phyloP scores from a whole-genome alignment of 495 filamentous ascomycete genomes.

The Venustampulla echinocandica region DNA sequence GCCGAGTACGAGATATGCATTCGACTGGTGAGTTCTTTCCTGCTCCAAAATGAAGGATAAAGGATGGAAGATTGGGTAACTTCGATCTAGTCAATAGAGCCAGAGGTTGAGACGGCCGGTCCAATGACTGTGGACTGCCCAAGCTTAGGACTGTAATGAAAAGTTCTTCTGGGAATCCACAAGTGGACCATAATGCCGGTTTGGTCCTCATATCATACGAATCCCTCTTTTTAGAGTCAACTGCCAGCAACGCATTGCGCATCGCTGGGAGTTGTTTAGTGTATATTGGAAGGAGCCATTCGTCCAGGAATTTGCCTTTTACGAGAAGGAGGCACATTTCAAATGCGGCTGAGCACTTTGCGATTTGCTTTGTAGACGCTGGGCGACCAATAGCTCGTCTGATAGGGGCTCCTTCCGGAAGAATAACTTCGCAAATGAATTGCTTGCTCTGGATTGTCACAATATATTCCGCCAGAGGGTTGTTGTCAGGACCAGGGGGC shows the following conservation, averaged over 20 bases:
- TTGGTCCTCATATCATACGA: slow-evolving; percentile 74
- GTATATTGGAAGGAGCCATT: slow-evolving; percentile 62
- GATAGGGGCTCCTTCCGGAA: slow-evolving; percentile 72
- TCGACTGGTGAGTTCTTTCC: slow-evolving; percentile 30
- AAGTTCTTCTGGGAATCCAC: slow-evolving; percentile 43
- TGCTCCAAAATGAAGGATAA: slow-evolving; percentile 60
- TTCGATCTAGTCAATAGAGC: slow-evolving; percentile 61
- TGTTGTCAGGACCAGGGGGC: slow-evolving; percentile 50
- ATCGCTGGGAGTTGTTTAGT: slow-evolving; percentile 69
- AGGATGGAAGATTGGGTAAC: slow-evolving; percentile 56
- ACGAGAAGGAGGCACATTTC: slow-evolving; percentile 68
- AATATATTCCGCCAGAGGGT: slow-evolving; percentile 53
- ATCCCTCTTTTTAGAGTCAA: slow-evolving; percentile 64
- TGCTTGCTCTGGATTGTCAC: slow-evolving; percentile 45
- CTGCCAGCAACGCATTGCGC: slow-evolving; percentile 82
- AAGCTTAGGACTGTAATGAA: slow-evolving; percentile 60
- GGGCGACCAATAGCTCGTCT: slow-evolving; percentile 51
- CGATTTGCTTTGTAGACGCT: slow-evolving; percentile 56
- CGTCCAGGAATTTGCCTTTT: slow-evolving; percentile 58
- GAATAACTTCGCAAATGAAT: slow-evolving; percentile 71
- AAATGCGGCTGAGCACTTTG: slow-evolving; percentile 89
- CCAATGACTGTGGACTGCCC: slow-evolving; percentile 46
- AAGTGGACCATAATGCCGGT: slow-evolving; percentile 61
- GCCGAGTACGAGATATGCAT: slow-evolving; percentile 15
- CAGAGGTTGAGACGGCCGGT: slow-evolving; percentile 52